Conservation (phyloP, 495 filamentous ascomycete species). For the Aspergillus steynii region DNA sequence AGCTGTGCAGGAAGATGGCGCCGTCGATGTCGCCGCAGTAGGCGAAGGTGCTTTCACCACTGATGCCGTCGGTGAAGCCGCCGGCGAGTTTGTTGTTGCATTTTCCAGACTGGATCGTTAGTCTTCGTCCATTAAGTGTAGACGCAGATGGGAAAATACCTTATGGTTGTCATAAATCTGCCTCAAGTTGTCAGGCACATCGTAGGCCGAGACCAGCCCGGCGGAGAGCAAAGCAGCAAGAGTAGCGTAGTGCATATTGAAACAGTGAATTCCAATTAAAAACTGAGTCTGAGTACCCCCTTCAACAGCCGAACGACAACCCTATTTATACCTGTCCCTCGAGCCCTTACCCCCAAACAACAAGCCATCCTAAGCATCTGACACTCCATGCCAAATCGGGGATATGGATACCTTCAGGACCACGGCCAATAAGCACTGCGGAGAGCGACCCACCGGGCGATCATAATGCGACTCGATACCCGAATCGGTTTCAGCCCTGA, state of each 20-base stretch:
- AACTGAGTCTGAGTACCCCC: too few species aligned
- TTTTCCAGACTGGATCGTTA: slow-evolving; percentile 14
- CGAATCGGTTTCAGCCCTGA: not conserved
- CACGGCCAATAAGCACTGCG: not conserved
- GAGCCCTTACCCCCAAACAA: not conserved
- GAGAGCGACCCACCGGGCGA: not conserved
- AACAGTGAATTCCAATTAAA: not conserved
- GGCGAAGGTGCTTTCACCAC: slow-evolving; percentile 12
- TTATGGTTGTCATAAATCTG: slow-evolving; percentile 32
- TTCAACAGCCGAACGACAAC: too few species aligned
- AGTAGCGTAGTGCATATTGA: not conserved
- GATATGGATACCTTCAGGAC: not conserved
- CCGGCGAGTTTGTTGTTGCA: slow-evolving; percentile 26
- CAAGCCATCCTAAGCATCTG: not conserved
- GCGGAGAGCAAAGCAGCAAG: not conserved
- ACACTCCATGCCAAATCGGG: not conserved
- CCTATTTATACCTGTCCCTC: not conserved
- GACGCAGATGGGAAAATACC: slow-evolving; percentile 5
- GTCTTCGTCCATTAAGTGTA: not conserved
- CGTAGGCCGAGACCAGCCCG: slow-evolving; percentile 11
- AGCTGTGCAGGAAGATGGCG: slow-evolving; percentile 33
- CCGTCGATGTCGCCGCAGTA: slow-evolving; percentile 34
- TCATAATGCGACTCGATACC: not conserved
- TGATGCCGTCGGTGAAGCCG: slow-evolving; percentile 28
- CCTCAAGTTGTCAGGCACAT: slow-evolving; percentile 30